Conservation (phyloP, 2,329 filamentous ascomycete species). For the Botrytis elliptica region DNA sequence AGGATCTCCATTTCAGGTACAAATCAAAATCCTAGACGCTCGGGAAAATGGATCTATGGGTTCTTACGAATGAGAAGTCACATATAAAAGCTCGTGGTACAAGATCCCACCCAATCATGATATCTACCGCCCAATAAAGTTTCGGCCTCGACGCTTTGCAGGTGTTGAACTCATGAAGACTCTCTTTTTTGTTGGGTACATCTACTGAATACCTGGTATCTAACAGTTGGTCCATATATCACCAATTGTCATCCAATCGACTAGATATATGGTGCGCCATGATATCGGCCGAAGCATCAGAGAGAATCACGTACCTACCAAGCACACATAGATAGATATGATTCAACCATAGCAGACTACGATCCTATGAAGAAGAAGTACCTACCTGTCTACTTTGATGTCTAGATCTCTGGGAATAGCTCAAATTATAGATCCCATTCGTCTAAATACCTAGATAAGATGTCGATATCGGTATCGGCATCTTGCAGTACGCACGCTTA, state of each 20-base stretch:
- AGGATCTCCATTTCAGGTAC: slow-evolving; percentile 5
- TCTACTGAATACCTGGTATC: neutral
- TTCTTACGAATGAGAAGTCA: neutral
- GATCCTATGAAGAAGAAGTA: neutral
- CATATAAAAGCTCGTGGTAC: neutral
- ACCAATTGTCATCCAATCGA: neutral
- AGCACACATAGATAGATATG: neutral
- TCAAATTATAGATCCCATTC: neutral
- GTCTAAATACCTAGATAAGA: neutral
- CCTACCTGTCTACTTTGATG: neutral
- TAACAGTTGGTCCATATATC: slow-evolving; percentile 5
- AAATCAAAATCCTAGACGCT: neutral
- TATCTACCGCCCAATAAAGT: neutral
- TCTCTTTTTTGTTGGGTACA: neutral
- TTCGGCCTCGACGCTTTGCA: neutral
- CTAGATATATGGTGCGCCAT: neutral
- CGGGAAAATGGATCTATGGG: neutral
- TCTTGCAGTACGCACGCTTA: neutral
- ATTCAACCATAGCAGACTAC: neutral
- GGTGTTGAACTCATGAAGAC: neutral
- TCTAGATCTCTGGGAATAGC: neutral
- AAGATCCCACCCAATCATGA: neutral
- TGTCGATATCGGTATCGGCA: neutral
- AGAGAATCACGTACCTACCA: neutral
- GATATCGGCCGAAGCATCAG: neutral